Evolutionary conservation across 2,329 filamentous ascomycete genomes (phyloP).

Genomic region (Aulographum hederae): DNA sequence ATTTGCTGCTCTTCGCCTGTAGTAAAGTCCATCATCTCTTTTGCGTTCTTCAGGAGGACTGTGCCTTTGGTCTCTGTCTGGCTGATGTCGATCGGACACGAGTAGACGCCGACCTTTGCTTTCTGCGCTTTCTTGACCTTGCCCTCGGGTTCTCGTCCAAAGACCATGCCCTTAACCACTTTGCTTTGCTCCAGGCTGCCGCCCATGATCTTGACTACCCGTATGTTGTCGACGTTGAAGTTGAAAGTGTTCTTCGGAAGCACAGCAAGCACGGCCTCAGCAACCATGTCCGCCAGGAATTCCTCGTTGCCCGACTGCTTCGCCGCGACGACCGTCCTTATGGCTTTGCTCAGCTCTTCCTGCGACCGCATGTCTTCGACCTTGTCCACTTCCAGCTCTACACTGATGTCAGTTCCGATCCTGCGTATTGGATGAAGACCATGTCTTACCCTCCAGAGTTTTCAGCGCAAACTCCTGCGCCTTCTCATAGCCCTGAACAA

Average conservation of each 20-base stretch:
- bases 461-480: conserved; percentile 79
- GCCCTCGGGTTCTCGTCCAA: conserved; percentile 86
- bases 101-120: conserved; percentile 94
- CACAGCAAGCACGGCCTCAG: conserved; percentile 68
- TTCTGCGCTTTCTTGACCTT: conserved; percentile 72
- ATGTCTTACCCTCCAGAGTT: conserved; percentile 47
- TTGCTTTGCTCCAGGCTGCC: conserved; percentile 84
- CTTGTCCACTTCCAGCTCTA: conserved; percentile 75
- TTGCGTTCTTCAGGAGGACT: conserved; percentile 85
- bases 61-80: conserved; percentile 99
- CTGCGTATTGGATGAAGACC: not conserved
- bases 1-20: conserved; percentile 91
- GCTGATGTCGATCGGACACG: conserved; percentile 84
- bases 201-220: conserved; percentile 99
- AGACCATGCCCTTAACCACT: conserved; percentile 97
- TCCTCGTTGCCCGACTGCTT: conserved; percentile 95
- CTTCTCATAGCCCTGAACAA: conserved; percentile 88
- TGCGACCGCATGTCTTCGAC: conserved; percentile 68
- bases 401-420: conserved; percentile 8
- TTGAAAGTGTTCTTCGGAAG: conserved; percentile 87
- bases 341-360: conserved; percentile 79
- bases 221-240: conserved; percentile 98
- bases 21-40: conserved; percentile 98
- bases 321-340: conserved; percentile 85
- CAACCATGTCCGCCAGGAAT: conserved; percentile 67